phyloP scores from a whole-genome alignment of 176 grass and related monocot species.

The Carex parvula region DNA sequence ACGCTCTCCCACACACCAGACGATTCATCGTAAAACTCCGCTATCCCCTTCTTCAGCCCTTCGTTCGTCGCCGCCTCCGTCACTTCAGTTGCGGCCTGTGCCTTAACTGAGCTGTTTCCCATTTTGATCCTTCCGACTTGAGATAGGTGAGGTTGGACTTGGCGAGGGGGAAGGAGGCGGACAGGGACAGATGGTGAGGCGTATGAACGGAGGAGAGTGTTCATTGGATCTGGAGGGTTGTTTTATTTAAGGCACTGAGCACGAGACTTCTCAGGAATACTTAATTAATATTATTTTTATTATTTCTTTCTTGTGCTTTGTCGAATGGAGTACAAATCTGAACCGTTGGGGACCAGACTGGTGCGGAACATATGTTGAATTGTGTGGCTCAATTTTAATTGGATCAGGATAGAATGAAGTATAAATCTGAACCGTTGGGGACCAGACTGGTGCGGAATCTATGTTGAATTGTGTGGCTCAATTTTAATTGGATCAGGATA shows the following conservation, averaged over 20 bases:
- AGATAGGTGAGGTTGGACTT: not conserved
- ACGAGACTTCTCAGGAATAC: too few relatives aligned
- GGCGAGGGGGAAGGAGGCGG: not conserved
- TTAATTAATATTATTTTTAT: too few relatives aligned
- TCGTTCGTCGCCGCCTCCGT: constrained; percentile 7
- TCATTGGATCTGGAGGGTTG: not conserved
- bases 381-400: too few relatives aligned
- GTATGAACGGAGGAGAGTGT: constrained; percentile 29
- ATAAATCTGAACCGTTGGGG: too few relatives aligned
- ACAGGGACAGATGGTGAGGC: not conserved
- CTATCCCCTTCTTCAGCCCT: constrained; percentile 86
- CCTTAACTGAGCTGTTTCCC: not conserved
- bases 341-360: not conserved
- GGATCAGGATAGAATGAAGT: too few relatives aligned
- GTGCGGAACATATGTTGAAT: too few relatives aligned
- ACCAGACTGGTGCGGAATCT: not conserved
- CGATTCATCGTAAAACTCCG: constrained; percentile 92
- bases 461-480: not conserved
- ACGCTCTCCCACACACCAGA: constrained; percentile 79
- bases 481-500: not conserved
- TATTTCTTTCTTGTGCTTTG: too few relatives aligned
- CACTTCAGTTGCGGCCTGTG: constrained; percentile 10
- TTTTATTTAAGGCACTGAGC: not conserved
- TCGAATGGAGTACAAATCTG: not conserved
- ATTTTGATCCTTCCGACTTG: not conserved